These are phyloP conservation scores for Lentinus polychrous DNA, from an alignment of 1,284 basidiomycete genomes.

Conservation along the genomic window DNA sequence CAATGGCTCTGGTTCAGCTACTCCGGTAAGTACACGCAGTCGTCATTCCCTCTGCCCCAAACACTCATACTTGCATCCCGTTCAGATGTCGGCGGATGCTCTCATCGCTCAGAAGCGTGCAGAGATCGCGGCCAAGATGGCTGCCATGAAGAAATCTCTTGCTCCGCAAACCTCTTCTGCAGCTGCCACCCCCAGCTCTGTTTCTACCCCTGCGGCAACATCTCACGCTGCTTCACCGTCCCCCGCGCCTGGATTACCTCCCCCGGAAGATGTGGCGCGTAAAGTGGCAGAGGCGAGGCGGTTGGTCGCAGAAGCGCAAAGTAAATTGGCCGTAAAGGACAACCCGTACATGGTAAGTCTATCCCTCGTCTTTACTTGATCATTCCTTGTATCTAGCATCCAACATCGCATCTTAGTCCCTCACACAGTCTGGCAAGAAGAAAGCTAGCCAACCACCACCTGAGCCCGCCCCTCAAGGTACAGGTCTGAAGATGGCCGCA, in stretches of 20 bases:
- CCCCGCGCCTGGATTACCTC: slow-evolving; percentile 24
- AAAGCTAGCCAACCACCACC: slow-evolving; percentile 43
- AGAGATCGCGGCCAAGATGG: slow-evolving; percentile 80
- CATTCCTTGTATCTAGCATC: not conserved
- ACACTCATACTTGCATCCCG: slow-evolving; percentile 3
- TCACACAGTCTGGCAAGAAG: slow-evolving; percentile 41
- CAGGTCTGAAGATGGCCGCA: slow-evolving; percentile 83
- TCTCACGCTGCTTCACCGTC: slow-evolving; percentile 28
- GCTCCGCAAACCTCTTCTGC: slow-evolving; percentile 18
- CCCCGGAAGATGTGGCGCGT: slow-evolving; percentile 59
- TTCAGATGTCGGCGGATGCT: slow-evolving; percentile 43
- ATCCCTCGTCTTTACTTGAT: slow-evolving; percentile 4
- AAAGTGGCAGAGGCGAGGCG: slow-evolving; percentile 75
- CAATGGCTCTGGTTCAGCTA: slow-evolving; percentile 36
- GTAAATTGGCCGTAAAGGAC: slow-evolving; percentile 62
- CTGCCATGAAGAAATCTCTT: slow-evolving; percentile 58
- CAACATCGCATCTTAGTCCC: slow-evolving; percentile 33
- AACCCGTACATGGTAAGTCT: slow-evolving; percentile 75
- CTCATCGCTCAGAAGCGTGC: slow-evolving; percentile 77
- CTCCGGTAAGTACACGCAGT: slow-evolving; percentile 30
- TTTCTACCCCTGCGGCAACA: slow-evolving; percentile 21
- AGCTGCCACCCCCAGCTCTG: slow-evolving; percentile 25
- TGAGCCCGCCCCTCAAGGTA: slow-evolving; percentile 67
- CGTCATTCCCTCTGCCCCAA: not conserved
- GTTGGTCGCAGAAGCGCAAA: slow-evolving; percentile 73